phyloP scores from a whole-genome alignment of 1,284 basidiomycete genomes.

The Taiwanofungus camphoratus region DNA sequence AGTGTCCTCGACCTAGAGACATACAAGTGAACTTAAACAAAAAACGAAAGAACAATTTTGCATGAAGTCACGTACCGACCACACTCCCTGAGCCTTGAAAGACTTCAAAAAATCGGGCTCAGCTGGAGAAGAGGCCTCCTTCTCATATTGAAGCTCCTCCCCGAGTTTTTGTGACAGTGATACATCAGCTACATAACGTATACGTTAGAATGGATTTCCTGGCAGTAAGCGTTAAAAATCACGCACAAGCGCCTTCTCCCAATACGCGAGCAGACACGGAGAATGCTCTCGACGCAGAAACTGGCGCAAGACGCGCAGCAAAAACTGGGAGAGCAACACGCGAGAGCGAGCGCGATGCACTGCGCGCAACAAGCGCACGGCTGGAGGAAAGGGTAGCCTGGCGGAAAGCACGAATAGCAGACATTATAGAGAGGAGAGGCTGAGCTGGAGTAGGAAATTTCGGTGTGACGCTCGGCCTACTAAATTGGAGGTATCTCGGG shows the following conservation, averaged over 20 bases:
- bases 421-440: slow-evolving; percentile 23
- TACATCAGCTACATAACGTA: slow-evolving; percentile 55
- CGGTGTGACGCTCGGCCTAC: neutral
- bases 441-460: slow-evolving; percentile 9
- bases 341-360: slow-evolving; percentile 22
- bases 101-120: slow-evolving; percentile 75
- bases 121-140: slow-evolving; percentile 47
- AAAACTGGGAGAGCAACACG: slow-evolving; percentile 20
- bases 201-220: slow-evolving; percentile 6
- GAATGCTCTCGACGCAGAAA: slow-evolving; percentile 43
- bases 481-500: slow-evolving; percentile 13
- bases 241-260: slow-evolving; percentile 62
- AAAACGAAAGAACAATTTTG: neutral
- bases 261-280: slow-evolving; percentile 47
- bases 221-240: slow-evolving; percentile 5
- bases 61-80: slow-evolving; percentile 50
- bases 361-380: slow-evolving; percentile 28
- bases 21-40: neutral
- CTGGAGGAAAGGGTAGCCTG: slow-evolving; percentile 31
- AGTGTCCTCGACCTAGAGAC: slow-evolving; percentile 61
- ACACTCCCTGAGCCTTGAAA: slow-evolving; percentile 73
- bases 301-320: slow-evolving; percentile 21
- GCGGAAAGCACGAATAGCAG: slow-evolving; percentile 33
- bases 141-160: slow-evolving; percentile 86
- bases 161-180: slow-evolving; percentile 70